Percentiles rank a stretch among this genome's conserved stretches.
These are phyloP conservation scores for Blastomyces silverae DNA, from an alignment of 2,329 filamentous ascomycete species.

Conservation along the genomic window DNA sequence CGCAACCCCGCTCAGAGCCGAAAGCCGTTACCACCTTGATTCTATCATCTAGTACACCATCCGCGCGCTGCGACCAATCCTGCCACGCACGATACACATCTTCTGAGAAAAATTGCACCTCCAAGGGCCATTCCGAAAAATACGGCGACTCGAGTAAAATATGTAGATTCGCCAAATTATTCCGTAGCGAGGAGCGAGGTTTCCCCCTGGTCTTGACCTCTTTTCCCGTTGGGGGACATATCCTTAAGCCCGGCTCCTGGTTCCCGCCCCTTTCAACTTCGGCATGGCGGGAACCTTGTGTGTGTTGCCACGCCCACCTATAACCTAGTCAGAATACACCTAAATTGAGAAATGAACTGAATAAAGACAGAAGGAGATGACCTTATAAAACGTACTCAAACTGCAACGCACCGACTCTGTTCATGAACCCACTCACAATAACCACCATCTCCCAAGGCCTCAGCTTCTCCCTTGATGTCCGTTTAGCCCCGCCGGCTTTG, in stretches of 20 bases:
- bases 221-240: constrained; percentile 36
- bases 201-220: constrained; percentile 47
- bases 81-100: constrained; percentile 67
- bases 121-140: constrained; percentile 76
- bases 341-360: neutral
- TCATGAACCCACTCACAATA: constrained; percentile 82
- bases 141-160: constrained; percentile 70
- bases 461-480: constrained; percentile 60
- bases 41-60: constrained; percentile 43
- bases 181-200: constrained; percentile 55
- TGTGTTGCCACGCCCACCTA: constrained; percentile 89
- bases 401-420: constrained; percentile 77
- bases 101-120: constrained; percentile 66
- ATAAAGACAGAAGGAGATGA: neutral
- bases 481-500: constrained; percentile 69
- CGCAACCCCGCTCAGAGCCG: constrained; percentile 20
- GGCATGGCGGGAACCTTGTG: constrained; percentile 74
- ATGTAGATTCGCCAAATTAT: constrained; percentile 72
- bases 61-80: constrained; percentile 48
- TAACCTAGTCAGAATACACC: neutral
- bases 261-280: constrained; percentile 55
- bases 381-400: constrained; percentile 64
- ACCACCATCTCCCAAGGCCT: constrained; percentile 89
- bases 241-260: constrained; percentile 32
- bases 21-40: constrained; percentile 53